Evolutionary conservation across 306 rosid species (phyloP).

Genomic region (Casuarina glauca): DNA sequence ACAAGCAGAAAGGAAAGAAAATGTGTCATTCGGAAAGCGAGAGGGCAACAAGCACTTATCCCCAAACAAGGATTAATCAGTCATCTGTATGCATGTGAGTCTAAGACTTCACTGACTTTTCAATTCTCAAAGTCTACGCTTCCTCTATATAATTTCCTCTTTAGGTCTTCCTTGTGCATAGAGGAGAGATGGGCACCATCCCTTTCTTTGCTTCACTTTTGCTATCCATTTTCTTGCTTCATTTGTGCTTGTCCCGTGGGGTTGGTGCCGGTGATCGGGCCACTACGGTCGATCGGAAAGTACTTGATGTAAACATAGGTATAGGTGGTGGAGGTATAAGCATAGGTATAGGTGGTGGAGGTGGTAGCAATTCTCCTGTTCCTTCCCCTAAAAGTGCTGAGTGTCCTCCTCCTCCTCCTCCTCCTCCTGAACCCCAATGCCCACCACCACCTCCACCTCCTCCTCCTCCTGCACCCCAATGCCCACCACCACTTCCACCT

Average conservation of each 20-base stretch:
- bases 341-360: conserved; percentile 31
- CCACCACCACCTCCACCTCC: background rate
- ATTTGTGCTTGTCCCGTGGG: background rate
- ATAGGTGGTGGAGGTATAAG: background rate
- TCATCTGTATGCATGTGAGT: background rate
- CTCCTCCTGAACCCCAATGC: conserved; percentile 24
- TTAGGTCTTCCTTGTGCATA: background rate
- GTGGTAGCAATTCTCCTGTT: conserved; percentile 23
- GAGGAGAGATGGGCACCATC: conserved; percentile 27
- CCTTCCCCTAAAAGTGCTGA: conserved; percentile 31
- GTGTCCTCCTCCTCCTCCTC: conserved; percentile 29
- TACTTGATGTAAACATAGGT: conserved; percentile 33
- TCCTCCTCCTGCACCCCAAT: conserved; percentile 20
- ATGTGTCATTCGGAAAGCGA: conserved; percentile 29
- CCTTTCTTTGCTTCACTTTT: conserved; percentile 25
- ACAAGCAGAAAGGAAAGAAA: background rate
- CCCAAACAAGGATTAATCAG: background rate
- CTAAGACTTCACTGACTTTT: conserved; percentile 18
- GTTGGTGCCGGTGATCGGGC: conserved; percentile 3
- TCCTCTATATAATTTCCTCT: background rate
- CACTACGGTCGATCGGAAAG: conserved; percentile 31
- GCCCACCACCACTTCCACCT: background rate
- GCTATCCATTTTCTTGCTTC: conserved; percentile 20
- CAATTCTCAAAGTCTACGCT: background rate
- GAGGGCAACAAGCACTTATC: conserved; percentile 14